Conservation (phyloP, 192 early-diverging fungal species). For the Mortierella claussenii region DNA sequence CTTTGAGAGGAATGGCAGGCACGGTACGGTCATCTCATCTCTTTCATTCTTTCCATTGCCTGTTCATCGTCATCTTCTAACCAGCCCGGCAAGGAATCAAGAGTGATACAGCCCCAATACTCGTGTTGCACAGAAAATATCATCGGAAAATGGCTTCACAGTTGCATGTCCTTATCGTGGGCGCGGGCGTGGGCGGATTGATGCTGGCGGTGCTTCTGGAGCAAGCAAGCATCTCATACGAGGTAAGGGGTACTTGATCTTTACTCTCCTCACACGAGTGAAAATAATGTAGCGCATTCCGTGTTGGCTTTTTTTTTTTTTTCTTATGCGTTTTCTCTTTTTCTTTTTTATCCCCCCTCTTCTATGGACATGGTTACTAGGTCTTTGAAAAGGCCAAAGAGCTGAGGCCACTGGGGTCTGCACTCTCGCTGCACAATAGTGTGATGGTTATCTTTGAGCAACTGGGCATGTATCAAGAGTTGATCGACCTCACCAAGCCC, state of each 20-base stretch:
- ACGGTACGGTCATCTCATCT: too few species aligned
- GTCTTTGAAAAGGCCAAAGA: slow-evolving; percentile 36
- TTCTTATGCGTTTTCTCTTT: too few species aligned
- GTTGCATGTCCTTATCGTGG: slow-evolving; percentile 19
- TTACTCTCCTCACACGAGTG: background rate
- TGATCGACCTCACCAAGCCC: slow-evolving; percentile 11
- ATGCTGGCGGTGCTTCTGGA: slow-evolving; percentile 16
- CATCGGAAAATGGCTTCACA: slow-evolving; percentile 15
- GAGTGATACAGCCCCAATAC: too few species aligned
- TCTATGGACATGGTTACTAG: slow-evolving; percentile 5
- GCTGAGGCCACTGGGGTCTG: slow-evolving; percentile 24
- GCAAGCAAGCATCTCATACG: slow-evolving; percentile 7
- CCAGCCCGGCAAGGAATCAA: too few species aligned
- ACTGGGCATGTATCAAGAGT: slow-evolving; percentile 18
- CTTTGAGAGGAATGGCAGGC: too few species aligned
- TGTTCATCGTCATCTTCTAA: too few species aligned
- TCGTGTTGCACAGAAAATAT: too few species aligned
- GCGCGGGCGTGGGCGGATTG: slow-evolving; percentile 15
- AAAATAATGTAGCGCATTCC: background rate
- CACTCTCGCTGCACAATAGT: slow-evolving; percentile 6
- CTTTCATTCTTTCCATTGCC: too few species aligned
- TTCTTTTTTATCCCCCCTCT: background rate
- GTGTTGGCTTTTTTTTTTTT: too few species aligned
- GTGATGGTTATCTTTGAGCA: slow-evolving; percentile 27
- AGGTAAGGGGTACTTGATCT: slow-evolving; percentile 4